A percentile compares a stretch with the other conserved stretches of the same genome.
Conservation (phyloP, 1,139 yeast genomes). For the Starmera stellimalicola region DNA sequence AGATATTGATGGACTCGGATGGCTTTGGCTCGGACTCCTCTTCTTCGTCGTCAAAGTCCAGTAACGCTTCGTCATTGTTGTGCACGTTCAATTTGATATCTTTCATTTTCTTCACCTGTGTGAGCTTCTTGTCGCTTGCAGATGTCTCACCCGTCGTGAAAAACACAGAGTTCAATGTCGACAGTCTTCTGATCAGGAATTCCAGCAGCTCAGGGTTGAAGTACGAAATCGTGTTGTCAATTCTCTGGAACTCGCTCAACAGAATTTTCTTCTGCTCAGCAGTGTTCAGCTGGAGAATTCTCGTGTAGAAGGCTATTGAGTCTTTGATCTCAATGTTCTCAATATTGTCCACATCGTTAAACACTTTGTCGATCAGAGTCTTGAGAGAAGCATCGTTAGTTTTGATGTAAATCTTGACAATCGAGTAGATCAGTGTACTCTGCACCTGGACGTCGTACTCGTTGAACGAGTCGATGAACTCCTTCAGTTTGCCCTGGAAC, state of each 20-base stretch:
- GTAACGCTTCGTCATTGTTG: conserved; percentile 70
- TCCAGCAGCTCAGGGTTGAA: conserved; percentile 64
- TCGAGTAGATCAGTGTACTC: conserved; percentile 62
- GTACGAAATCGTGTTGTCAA: conserved; percentile 60
- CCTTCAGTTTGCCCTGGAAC: conserved; percentile 32
- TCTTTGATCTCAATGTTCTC: conserved; percentile 93
- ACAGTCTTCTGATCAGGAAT: conserved; percentile 63
- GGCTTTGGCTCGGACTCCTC: conserved; percentile 18
- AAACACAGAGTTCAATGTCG: conserved; percentile 83
- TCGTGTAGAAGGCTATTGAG: conserved; percentile 91
- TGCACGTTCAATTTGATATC: conserved; percentile 74
- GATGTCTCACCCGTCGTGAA: conserved; percentile 75
- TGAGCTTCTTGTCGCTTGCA: conserved; percentile 20
- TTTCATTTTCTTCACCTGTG: conserved; percentile 48
- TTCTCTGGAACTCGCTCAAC: conserved; percentile 56
- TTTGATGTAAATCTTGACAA: conserved; percentile 58
- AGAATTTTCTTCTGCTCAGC: conserved; percentile 33
- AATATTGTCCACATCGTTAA: conserved; percentile 74
- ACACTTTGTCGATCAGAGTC: conserved; percentile 54
- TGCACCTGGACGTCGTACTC: conserved; percentile 75
- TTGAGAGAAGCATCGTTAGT: conserved; percentile 23
- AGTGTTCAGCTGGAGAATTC: conserved; percentile 50
- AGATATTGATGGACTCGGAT: conserved; percentile 24
- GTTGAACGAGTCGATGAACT: conserved; percentile 51
- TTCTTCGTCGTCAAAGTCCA: conserved; percentile 67